Evolutionary conservation across 2,329 filamentous ascomycete genomes (phyloP).

Genomic region (Cordyceps tenuipes): DNA sequence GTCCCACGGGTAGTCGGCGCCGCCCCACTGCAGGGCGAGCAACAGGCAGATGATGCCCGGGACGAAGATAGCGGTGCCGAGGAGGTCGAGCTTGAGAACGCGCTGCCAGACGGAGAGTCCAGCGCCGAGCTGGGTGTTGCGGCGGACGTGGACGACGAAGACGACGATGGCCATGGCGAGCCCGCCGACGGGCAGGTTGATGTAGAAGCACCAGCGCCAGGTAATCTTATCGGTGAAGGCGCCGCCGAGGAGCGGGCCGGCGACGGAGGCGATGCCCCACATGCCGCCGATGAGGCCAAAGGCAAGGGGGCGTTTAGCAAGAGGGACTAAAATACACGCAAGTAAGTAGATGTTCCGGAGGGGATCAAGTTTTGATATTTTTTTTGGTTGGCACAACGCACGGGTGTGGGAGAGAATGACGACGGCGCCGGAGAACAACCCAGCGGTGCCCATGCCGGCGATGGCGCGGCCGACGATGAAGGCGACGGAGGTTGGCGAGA

Average conservation of each 20-base stretch:
- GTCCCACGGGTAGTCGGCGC: constrained; percentile 42
- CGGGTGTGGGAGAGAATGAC: constrained; percentile 38
- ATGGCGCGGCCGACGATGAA: constrained; percentile 46
- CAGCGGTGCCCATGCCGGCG: constrained; percentile 43
- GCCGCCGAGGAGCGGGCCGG: constrained; percentile 42
- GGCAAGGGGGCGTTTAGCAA: constrained; percentile 44
- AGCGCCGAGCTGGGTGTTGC: constrained; percentile 26
- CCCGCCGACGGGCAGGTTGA: constrained; percentile 38
- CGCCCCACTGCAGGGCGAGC: constrained; percentile 50
- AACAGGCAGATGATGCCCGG: constrained; percentile 45
- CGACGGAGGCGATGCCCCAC: constrained; percentile 46
- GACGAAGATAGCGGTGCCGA: constrained; percentile 42
- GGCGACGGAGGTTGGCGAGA: constrained; percentile 36
- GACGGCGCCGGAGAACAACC: constrained; percentile 41
- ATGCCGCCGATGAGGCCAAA: constrained; percentile 48
- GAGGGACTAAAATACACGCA: constrained; percentile 34
- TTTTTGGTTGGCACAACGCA: constrained; percentile 15
- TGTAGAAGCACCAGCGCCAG: constrained; percentile 46
- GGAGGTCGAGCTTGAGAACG: constrained; percentile 39
- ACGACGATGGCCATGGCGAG: constrained; percentile 40
- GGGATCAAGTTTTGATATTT: neutral
- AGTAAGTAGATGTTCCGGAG: too few relatives aligned
- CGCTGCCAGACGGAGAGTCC: constrained; percentile 27
- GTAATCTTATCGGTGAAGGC: constrained; percentile 40
- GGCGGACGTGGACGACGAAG: constrained; percentile 36